Base-by-base conservation (phyloP, 2,329 filamentous ascomycete genomes). In the Penicillium sp. region DNA sequence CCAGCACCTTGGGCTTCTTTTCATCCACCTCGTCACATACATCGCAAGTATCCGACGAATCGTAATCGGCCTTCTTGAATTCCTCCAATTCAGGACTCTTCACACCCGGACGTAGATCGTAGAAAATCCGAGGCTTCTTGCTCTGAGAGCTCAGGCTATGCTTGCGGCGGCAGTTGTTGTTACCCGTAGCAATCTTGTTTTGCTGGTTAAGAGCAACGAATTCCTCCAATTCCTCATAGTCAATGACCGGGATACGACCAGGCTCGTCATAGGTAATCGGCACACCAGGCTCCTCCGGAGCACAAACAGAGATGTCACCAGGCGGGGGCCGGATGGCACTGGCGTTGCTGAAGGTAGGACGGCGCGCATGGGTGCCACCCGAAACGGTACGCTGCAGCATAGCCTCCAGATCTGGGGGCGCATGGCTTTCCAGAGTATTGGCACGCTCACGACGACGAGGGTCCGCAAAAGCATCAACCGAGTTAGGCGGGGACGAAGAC, bases 401-500 rank as follows among this genome's bases (percentile, higher is more conserved):
- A 24, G 86, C 81, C 26, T 87, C 82, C 15, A 85, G 70, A 37
- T 86, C 83, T 2, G 85, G 85, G 37, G 83, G 78, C 17, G 73
- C 78, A 68, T 82, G 80, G 75, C 87, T 89, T 62, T 88, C 92
- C 64, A 86, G 75, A 3, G 88, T 90, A 54, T 86, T 85, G 53
- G 87, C 84, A 47, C 93, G 90, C 74, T 94, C 91, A 62, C 93
- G 89, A 62, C 92, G 91, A 55, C 92, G 90, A 59, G 92, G 91
- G 72, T 95, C 91, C 19, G 95, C 95, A 78, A 99, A 99, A 4
- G 95, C 95, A 77, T 98, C 96, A 56, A 99, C 93, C 0, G 95
- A 99, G 77, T 97, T 99, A 8, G 95, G 95, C 12, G 94, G 94
- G 6, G 95, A 98, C 2, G 87, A 82, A 0, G 91, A 92, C 59